Percentiles rank a stretch among this genome's conserved stretches.
phyloP scores from a whole-genome alignment of 257 asterid genomes.

The Euphrasia confusa region DNA sequence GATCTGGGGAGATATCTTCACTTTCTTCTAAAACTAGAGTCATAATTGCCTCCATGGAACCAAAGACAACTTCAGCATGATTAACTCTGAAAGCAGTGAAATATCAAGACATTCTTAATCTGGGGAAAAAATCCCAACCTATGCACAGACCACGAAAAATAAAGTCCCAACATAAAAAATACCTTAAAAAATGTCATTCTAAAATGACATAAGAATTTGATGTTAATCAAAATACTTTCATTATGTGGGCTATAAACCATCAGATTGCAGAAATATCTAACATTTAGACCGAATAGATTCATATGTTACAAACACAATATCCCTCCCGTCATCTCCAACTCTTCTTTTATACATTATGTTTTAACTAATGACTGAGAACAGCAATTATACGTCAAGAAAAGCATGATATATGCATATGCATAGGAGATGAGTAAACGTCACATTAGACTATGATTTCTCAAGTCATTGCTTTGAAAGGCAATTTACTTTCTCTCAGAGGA shows the following conservation, averaged over 20 bases:
- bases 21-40: conserved; percentile 89
- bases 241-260: conserved; percentile 2
- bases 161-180: neutral
- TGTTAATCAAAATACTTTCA: neutral
- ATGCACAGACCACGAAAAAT: conserved; percentile 20
- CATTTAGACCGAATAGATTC: neutral
- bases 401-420: neutral
- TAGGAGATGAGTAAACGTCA: neutral
- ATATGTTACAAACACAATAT: neutral
- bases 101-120: conserved; percentile 21
- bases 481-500: conserved; percentile 12
- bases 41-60: conserved; percentile 93
- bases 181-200: neutral
- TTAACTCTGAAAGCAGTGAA: conserved; percentile 47
- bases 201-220: conserved; percentile 17
- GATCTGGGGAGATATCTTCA: conserved; percentile 70
- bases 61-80: conserved; percentile 55
- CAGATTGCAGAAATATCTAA: conserved; percentile 6
- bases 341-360: neutral
- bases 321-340: conserved; percentile 6
- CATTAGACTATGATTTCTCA: neutral
- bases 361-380: neutral
- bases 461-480: neutral
- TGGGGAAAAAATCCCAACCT: neutral
- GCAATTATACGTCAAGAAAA: conserved; percentile 6